Conservation (phyloP, 306 rosid genomes). For the Casuarina cunninghamiana region DNA sequence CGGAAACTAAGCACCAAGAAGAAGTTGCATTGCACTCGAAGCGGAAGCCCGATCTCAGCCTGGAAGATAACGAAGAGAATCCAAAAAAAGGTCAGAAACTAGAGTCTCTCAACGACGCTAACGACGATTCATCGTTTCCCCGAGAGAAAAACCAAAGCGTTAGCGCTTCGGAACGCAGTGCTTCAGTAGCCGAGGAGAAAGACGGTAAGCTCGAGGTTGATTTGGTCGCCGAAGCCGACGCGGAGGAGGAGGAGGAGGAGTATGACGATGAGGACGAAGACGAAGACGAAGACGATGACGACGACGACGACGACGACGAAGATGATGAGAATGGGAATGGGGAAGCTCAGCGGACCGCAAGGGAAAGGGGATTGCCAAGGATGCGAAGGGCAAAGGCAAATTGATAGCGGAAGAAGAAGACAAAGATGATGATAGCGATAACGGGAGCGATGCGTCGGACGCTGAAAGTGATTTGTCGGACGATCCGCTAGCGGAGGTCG, state of each 20-base stretch:
- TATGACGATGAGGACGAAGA: slow-evolving; percentile 1
- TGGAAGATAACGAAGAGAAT: slow-evolving; percentile 34
- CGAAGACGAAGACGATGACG: slow-evolving; percentile 11
- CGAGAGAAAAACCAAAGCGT: slow-evolving; percentile 14
- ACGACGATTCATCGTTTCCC: slow-evolving; percentile 8
- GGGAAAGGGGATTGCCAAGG: slow-evolving; percentile 70
- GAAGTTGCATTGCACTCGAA: slow-evolving; percentile 57
- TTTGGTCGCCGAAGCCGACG: slow-evolving; percentile 22
- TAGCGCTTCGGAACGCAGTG: slow-evolving; percentile 19
- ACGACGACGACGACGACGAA: background rate
- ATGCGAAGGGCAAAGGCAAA: slow-evolving; percentile 84
- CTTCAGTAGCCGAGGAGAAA: slow-evolving; percentile 28
- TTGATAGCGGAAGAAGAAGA: slow-evolving; percentile 59
- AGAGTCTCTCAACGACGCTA: slow-evolving; percentile 9
- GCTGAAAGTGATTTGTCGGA: slow-evolving; percentile 78
- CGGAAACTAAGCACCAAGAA: slow-evolving; percentile 46
- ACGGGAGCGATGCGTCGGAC: slow-evolving; percentile 54
- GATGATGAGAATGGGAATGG: slow-evolving; percentile 25
- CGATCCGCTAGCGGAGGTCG: slow-evolving; percentile 84
- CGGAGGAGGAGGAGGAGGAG: slow-evolving; percentile 16
- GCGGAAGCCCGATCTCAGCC: slow-evolving; percentile 54
- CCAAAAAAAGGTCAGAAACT: slow-evolving; percentile 56
- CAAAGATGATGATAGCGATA: slow-evolving; percentile 31
- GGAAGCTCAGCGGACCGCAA: slow-evolving; percentile 53
- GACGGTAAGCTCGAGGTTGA: slow-evolving; percentile 19